A percentile compares a stretch with the other conserved stretches of the same genome.
Evolutionary conservation across 495 filamentous ascomycete genomes (phyloP).

Genomic region (Podospora pseudocomata): DNA sequence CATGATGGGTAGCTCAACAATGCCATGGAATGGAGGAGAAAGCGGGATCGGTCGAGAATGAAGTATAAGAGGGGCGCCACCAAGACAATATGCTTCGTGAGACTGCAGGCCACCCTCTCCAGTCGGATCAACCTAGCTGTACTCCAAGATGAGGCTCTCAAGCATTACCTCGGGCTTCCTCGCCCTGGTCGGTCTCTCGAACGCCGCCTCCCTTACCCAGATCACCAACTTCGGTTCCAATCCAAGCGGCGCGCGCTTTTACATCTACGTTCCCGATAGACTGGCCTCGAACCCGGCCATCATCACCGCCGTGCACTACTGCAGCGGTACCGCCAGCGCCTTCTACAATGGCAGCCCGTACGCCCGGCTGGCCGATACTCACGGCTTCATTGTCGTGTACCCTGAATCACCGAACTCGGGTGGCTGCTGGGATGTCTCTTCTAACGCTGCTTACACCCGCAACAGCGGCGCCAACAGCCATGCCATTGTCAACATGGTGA

Average conservation of each 20-base stretch:
- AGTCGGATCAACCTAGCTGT: neutral
- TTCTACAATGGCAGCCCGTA: slow-evolving; percentile 50
- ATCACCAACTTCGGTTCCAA: slow-evolving; percentile 40
- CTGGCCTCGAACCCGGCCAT: slow-evolving; percentile 38
- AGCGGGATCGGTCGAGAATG: neutral
- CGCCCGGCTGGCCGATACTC: slow-evolving; percentile 45
- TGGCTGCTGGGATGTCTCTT: slow-evolving; percentile 61
- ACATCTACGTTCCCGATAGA: slow-evolving; percentile 40
- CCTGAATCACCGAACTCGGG: slow-evolving; percentile 46
- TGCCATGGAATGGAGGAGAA: neutral
- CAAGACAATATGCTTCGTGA: neutral
- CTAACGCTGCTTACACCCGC: slow-evolving; percentile 50
- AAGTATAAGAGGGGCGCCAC: neutral
- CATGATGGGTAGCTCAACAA: neutral
- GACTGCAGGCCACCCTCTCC: neutral
- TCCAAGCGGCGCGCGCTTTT: slow-evolving; percentile 36
- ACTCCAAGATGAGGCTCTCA: slow-evolving; percentile 30
- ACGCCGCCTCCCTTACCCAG: slow-evolving; percentile 32
- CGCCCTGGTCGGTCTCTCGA: slow-evolving; percentile 20
- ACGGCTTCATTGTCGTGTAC: slow-evolving; percentile 58
- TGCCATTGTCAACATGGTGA: slow-evolving; percentile 61
- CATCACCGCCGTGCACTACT: slow-evolving; percentile 55
- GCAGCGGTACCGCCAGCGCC: slow-evolving; percentile 48
- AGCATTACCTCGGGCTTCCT: slow-evolving; percentile 29
- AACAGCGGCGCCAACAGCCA: slow-evolving; percentile 57